Percentiles rank a stretch among this genome's conserved stretches.
Evolutionary conservation across 345 rosid genomes (phyloP).

Genomic region (Citrus maxima): DNA sequence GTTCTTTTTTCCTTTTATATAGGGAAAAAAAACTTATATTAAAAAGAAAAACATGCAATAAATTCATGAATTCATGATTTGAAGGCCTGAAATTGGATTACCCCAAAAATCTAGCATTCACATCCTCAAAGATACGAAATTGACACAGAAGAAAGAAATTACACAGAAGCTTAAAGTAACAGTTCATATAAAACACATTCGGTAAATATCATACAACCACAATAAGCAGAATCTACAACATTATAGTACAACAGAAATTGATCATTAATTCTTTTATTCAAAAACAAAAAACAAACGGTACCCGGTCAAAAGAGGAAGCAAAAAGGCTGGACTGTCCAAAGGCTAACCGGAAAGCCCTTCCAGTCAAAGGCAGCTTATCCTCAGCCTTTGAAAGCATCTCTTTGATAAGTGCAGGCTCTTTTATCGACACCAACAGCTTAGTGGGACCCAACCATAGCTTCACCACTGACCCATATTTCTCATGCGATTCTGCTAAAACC

Average conservation of each 20-base stretch:
- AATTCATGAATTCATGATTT: background rate
- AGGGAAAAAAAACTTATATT: too few species aligned
- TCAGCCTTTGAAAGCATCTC: constrained; percentile 62
- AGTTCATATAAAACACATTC: background rate
- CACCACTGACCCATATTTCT: constrained; percentile 49
- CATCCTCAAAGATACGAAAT: background rate
- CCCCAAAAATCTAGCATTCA: background rate
- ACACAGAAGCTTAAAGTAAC: background rate
- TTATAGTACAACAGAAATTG: background rate
- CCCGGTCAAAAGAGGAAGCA: constrained; percentile 50
- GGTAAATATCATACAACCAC: background rate
- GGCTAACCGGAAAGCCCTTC: constrained; percentile 54
- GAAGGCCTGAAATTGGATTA: background rate
- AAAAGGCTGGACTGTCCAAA: constrained; percentile 59
- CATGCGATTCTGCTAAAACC: constrained; percentile 41
- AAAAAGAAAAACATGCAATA: too few species aligned
- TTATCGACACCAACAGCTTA: constrained; percentile 61
- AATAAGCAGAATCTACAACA: background rate
- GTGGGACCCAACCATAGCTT: constrained; percentile 71
- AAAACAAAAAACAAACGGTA: background rate
- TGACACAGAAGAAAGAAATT: background rate
- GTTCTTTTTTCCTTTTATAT: too few species aligned
- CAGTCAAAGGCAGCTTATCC: constrained; percentile 51
- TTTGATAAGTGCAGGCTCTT: constrained; percentile 42
- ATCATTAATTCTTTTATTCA: background rate